Conservation (phyloP, 208 protist genomes). For the Polymyxa betae region DNA sequence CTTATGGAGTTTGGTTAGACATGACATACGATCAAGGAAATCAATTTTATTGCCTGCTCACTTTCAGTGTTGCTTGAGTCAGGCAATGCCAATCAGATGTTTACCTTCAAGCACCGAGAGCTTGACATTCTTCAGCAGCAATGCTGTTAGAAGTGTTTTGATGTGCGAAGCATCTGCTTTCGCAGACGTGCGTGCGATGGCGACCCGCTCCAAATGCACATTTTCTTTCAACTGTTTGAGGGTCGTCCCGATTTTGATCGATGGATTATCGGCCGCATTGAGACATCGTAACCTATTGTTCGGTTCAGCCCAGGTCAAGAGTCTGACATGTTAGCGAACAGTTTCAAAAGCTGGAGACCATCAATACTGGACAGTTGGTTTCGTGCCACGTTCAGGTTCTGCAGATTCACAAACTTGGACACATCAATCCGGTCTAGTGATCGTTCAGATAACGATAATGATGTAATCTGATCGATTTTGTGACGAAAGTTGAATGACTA, state of each 20-base stretch:
- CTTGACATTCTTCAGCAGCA: background rate
- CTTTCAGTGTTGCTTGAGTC: background rate
- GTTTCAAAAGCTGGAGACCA: background rate
- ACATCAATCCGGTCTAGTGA: background rate
- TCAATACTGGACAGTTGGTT: slow-evolving; percentile 7
- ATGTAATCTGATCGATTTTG: background rate
- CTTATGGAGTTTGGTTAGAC: background rate
- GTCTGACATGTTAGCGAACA: no score
- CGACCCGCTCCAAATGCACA: background rate
- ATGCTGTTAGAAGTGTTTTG: background rate
- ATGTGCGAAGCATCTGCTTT: slow-evolving; percentile 23
- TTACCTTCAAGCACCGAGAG: slow-evolving; percentile 36
- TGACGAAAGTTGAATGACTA: background rate
- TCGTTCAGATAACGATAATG: background rate
- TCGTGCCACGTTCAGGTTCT: background rate
- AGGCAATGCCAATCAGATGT: background rate
- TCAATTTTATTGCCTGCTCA: background rate
- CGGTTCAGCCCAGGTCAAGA: no score
- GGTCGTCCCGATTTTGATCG: background rate
- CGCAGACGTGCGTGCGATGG: background rate
- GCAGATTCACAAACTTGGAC: slow-evolving; percentile 5
- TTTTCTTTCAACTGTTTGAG: background rate
- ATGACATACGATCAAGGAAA: slow-evolving; percentile 5
- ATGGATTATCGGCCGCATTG: background rate
- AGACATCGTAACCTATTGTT: slow-evolving; percentile 22